A percentile compares a stretch with the other conserved stretches of the same genome.
These are phyloP conservation scores for Solanum piurae DNA, from an alignment of 257 asterid genomes.

Conservation along the genomic window DNA sequence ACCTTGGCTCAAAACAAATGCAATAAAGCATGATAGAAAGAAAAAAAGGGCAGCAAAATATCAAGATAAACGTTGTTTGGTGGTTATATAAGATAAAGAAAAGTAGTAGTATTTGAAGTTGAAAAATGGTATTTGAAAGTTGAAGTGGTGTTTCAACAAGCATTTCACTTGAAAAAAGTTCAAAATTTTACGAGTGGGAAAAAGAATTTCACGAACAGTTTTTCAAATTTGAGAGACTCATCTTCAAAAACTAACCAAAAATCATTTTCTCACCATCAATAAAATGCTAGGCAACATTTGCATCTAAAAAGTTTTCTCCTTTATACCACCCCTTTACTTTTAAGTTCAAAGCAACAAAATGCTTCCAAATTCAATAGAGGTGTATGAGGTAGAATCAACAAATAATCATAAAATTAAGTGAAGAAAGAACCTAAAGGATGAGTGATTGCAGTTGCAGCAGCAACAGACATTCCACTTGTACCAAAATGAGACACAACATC, in stretches of 20 bases:
- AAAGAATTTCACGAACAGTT: background rate
- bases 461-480: constrained; percentile 83
- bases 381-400: background rate
- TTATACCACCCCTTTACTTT: background rate
- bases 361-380: background rate
- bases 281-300: background rate
- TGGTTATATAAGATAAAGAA: background rate
- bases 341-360: background rate
- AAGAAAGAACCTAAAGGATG: constrained; percentile 66
- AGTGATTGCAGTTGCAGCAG: constrained; percentile 80
- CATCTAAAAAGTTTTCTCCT: background rate
- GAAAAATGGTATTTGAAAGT: background rate
- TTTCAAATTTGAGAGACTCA: background rate
- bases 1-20: background rate
- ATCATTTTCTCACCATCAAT: background rate
- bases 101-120: background rate
- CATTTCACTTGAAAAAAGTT: background rate
- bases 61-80: background rate
- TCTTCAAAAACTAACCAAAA: background rate
- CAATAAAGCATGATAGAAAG: background rate
- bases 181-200: background rate
- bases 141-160: background rate
- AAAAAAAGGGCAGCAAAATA: background rate
- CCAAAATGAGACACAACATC: constrained; percentile 62
- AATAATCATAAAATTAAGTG: background rate